Evolutionary conservation across 2,329 filamentous ascomycete genomes (phyloP), one percentile per base, ranked within the genome.

Genomic region (Septoria linicola): DNA sequence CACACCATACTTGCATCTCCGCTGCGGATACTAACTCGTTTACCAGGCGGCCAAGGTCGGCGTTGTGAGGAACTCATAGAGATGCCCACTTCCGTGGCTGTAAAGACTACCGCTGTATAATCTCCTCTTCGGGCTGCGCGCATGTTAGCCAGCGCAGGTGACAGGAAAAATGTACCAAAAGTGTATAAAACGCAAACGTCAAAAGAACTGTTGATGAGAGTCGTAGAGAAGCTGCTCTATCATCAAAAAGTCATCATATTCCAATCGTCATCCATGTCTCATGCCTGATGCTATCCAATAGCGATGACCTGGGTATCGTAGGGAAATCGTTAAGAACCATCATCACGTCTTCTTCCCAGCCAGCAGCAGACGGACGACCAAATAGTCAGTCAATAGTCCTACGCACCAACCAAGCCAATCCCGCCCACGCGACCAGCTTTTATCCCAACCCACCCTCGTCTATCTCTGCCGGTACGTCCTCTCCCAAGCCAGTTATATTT

Each of bases 401-500:
- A 45, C 19, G 52, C 35, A 34, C 54, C 40, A 37, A 45, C 60
- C 31, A 63, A 59, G 11, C 63, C 63, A 8, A 66, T 63, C 20
- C 66, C 55, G 4, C 64, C 65, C 43, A 65, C 57, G 27, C 62
- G 50, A 23, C 60, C 64, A 14, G 59, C 69, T 65, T 77, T 80
- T 35, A 80, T 80, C 0, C 90, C 91, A 0, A 97, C 91, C 66
- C 96, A 92, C 0, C 93, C 93, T 58, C 89, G 82, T 46, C 93
- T 76, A 69, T 97, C 95, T 57, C 93, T 78, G 0, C 93, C 93
- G 3, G 90, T 97, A 30, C 93, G 76, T 0, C 92, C 92, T 40
- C 93, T 78, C 0, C 92, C 92, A 1, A 99, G 79, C 93, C 93
- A 99, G 70, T 99, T 99, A 63, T 96, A 83, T 72, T 97, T 99